Base-by-base conservation (phyloP, 1,284 basidiomycete genomes). In the Schizopora paradoxa region DNA sequence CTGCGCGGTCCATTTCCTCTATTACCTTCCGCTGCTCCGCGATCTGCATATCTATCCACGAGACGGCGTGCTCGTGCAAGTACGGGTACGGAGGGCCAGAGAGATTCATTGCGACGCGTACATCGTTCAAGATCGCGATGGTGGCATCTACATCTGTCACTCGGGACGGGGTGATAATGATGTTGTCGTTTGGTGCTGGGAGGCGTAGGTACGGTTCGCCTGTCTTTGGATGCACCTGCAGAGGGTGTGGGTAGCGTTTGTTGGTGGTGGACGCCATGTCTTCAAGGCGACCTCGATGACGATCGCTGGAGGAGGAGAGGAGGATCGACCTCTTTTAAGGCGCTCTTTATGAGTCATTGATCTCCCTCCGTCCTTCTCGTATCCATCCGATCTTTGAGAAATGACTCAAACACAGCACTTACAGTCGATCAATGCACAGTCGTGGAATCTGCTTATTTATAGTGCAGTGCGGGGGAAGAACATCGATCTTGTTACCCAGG, bases 131-230 rank as follows among this genome's bases (percentile, higher is more conserved):
- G 18, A 51, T 38, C 27, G 41, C 11, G 31, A 55, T 29, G 10
- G 46, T 42, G 8, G 34, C 37, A 11, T 16, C 13, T 16, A 43
- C 45, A 40, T 56, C 56, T 31, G 23, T 41, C 6, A 45, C 14
- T 11, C 57, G 56, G 11, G 46, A 47, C 1, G 57, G 57, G 10
- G 57, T 58, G 33, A 58, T 45, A 28, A 55, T 53, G 22, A 58
- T 55, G 45, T 56, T 56, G n/a, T 52, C 43, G 42, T 50, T 52
- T 22, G 56, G 54, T 19, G 48, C 18, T 5, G 55, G 48, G 18
- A 58, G 52, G 21, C 42, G 55, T 16, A 58, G 51, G 33, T 50
- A 57, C n/a, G 51, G 49, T 40, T 58, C 57, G 21, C 46, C 49
- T 5, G 52, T 56, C 6, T n/a, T 28, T 10, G 45, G 36, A 29